Conservation (phyloP, 1,139 yeast genomes). For the Diutina pseudorugosa region DNA sequence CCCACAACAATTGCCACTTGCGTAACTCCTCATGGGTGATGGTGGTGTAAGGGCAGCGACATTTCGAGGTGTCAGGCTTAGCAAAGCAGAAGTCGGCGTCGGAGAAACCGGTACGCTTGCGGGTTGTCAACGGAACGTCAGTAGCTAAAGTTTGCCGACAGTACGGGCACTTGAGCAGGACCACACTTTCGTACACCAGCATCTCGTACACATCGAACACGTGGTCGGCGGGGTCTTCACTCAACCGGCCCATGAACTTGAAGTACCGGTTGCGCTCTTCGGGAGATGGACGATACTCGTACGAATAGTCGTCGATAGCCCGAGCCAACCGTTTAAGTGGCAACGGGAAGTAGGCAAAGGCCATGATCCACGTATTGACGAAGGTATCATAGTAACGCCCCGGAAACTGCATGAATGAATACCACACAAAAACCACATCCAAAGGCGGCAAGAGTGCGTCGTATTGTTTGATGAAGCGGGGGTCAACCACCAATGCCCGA, state of each 20-base stretch:
- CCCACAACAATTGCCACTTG: constrained; percentile 3
- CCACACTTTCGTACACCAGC: background rate
- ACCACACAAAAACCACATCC: constrained; percentile 3
- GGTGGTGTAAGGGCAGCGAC: background rate
- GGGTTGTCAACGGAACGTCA: background rate
- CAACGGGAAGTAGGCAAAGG: constrained; percentile 2
- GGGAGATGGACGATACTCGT: background rate
- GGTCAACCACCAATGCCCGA: constrained; percentile 1
- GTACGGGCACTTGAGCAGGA: background rate
- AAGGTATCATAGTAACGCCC: constrained; percentile 3
- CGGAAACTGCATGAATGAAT: constrained; percentile 2
- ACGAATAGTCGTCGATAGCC: background rate
- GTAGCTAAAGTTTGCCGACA: constrained; percentile 1
- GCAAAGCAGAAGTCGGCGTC: background rate
- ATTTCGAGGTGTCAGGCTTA: background rate
- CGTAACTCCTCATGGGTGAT: constrained; percentile 2
- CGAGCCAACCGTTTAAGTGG: background rate
- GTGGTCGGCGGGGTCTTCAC: background rate
- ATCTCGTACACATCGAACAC: background rate
- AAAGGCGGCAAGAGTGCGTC: constrained; percentile 2
- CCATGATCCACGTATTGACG: constrained; percentile 3
- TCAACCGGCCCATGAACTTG: constrained; percentile 2
- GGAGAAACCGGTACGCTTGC: background rate
- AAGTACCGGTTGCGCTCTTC: constrained; percentile 1
- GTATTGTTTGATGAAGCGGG: constrained; percentile 2